Evolutionary conservation across 2,329 filamentous ascomycete genomes (phyloP).

Genomic region (Aspergillus sojae): DNA sequence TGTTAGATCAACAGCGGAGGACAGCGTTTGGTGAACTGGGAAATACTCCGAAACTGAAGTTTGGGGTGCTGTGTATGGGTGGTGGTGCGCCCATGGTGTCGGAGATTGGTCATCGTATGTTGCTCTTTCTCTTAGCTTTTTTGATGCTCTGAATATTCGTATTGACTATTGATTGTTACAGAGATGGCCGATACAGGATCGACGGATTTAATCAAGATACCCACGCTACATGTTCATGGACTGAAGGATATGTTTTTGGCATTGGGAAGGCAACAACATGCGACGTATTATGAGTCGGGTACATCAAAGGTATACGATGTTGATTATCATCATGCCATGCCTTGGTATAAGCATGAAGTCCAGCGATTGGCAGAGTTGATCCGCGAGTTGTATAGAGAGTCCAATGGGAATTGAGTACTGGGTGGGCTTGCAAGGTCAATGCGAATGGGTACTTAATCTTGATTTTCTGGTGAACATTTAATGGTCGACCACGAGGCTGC

Average conservation of each 20-base stretch:
- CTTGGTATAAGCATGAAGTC: conserved; percentile 24
- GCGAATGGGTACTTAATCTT: neutral
- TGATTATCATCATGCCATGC: conserved; percentile 30
- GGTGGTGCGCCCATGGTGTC: conserved; percentile 23
- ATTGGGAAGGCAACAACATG: conserved; percentile 19
- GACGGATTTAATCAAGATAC: conserved; percentile 11
- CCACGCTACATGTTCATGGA: conserved; percentile 26
- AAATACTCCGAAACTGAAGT: conserved; percentile 9
- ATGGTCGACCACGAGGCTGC: neutral
- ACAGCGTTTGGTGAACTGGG: neutral
- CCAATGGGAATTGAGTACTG: neutral
- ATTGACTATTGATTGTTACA: neutral
- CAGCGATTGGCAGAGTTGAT: conserved; percentile 19
- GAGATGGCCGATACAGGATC: neutral
- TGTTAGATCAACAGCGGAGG: conserved; percentile 25
- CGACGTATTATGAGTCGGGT: conserved; percentile 16
- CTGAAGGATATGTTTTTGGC: conserved; percentile 22
- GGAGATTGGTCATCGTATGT: conserved; percentile 20
- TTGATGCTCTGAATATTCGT: neutral
- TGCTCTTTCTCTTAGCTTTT: neutral
- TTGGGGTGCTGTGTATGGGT: conserved; percentile 26
- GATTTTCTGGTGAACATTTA: neutral
- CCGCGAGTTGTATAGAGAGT: conserved; percentile 14
- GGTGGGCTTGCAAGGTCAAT: neutral
- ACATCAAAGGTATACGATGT: conserved; percentile 20